These are phyloP conservation scores for Apiospora arundinis DNA, from an alignment of 2,329 filamentous ascomycete species.

Conservation along the genomic window DNA sequence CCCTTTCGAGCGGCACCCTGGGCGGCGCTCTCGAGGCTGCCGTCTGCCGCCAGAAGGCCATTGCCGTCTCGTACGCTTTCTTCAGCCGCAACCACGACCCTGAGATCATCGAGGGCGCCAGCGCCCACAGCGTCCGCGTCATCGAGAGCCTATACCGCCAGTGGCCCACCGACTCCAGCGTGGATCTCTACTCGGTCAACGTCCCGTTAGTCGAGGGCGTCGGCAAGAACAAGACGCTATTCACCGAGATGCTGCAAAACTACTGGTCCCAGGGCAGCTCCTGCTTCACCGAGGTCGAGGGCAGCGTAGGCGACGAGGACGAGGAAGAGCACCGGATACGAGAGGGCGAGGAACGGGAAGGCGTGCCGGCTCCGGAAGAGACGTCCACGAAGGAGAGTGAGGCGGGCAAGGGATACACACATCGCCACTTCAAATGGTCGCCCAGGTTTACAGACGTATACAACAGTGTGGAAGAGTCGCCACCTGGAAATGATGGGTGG, in stretches of 20 bases:
- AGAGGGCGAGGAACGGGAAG: constrained; percentile 55
- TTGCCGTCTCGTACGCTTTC: constrained; percentile 91
- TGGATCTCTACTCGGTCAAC: constrained; percentile 91
- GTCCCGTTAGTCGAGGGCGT: constrained; percentile 84
- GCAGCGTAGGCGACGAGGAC: constrained; percentile 66
- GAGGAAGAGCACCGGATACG: constrained; percentile 78
- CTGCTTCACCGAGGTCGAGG: constrained; percentile 83
- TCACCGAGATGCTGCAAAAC: constrained; percentile 88
- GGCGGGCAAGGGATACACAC: constrained; percentile 59
- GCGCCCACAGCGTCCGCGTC: constrained; percentile 74
- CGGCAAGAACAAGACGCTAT: constrained; percentile 75
- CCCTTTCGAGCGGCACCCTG: constrained; percentile 77
- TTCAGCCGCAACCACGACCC: constrained; percentile 85
- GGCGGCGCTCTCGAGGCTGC: constrained; percentile 81
- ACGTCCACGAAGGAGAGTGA: constrained; percentile 31
- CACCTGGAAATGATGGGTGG: constrained; percentile 91
- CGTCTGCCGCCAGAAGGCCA: constrained; percentile 70
- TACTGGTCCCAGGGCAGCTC: constrained; percentile 78
- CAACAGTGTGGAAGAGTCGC: constrained; percentile 79
- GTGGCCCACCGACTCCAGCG: constrained; percentile 70
- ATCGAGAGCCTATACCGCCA: constrained; percentile 80
- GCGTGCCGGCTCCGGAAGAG: constrained; percentile 27
- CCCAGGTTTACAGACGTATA: constrained; percentile 88
- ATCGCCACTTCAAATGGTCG: constrained; percentile 95
- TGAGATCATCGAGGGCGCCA: constrained; percentile 78